Evolutionary conservation across 176 grass and related monocot genomes (phyloP), one percentile per base, ranked within the genome.

Genomic region (Olyra latifolia): DNA sequence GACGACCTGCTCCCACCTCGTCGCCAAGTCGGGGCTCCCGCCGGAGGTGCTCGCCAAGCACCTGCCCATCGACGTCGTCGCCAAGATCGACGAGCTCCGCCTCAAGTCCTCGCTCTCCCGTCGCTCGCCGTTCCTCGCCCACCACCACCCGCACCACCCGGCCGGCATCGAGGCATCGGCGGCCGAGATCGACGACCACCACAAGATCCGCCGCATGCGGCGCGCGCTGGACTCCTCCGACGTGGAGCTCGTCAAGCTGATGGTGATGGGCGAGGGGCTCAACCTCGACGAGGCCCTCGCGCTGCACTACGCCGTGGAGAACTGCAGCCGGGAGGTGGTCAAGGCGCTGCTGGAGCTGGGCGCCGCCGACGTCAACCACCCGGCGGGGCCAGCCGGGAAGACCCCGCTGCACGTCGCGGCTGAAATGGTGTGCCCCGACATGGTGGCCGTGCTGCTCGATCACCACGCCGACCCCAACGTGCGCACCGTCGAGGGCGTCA

Each of bases 361-460:
- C 23, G 97, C 97, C 13, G 97, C 93, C 14, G 88, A 99, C 78
- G 97, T 99, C 39, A 99, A 99, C 87, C 91, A 91, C 74, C 86
- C 97, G 1, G 97, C 97, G 0, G 93, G 97, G 0, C 97, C 97
- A 0, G 87, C 97, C 0, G 92, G 97, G 32, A 95, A 93, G 82
- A 99, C 97, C 17, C 97, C 97, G 6, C 88, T 99, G 25, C 97
- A 99, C 84, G 85, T 99, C 14, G 97, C 97, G 0, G 97, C 97
- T 17, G 97, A 99, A 88, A 99, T 99, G 97, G 97, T 99, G 23
- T 95, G 93, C 87, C 97, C 97, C 1, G 97, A 99, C 90, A 99
- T 99, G 97, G 97, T 99, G 0, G 97, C 97, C 43, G 97, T 99
- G 66, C 87, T 99, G 2, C 97, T 99, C 29, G 97, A 99, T 76